Evolutionary conservation across 2,329 filamentous ascomycete genomes (phyloP), one percentile per base, ranked within the genome.

Genomic region (Epichloe brachyelytri): DNA sequence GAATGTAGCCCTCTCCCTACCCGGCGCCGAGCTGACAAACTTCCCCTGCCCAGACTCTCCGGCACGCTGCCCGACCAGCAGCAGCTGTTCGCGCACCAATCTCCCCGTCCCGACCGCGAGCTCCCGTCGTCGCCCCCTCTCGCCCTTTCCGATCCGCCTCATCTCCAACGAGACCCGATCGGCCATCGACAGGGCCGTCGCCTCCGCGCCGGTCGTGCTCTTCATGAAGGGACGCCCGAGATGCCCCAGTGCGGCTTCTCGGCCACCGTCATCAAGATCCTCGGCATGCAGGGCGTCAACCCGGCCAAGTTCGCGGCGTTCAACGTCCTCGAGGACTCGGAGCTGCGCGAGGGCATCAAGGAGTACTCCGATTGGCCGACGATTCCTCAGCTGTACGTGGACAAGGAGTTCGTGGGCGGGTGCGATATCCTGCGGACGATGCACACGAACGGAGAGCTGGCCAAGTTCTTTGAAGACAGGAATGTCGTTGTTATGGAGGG

Each of bases 301-400:
- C 93, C 93, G 15, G 77, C 79, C 57, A 97, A 97, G 73, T 98
- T 98, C 66, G 87, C 89, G n/a, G 91, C 93, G 7, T 96, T 95
- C 71, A 97, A 98, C 70, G 93, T 98, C 39, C 71, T 98, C 51
- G 93, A 97, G 71, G 90, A 97, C 67, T 70, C 85, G 4, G 90
- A 94, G 65, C 70, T 98, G 64, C 81, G 93, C 60, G 74, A 83
- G 70, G 91, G 93, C 49, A 95, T 98, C 73, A 98, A 98, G 73
- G 91, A 98, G 71, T 98, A 93, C 75, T 95, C 90, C 2, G 93
- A 97, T 66, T 98, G 93, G 93, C 93, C 93, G 14, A 98, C 93
- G 19, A 97, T 98, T 65, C 93, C 93, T 6, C 93, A 98, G 69
- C 77, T 98, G 17, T 98, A 97, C 70, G 77, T 98, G 48, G 82